A percentile compares a stretch with the other conserved stretches of the same genome.
phyloP scores from a whole-genome alignment of 2,329 filamentous ascomycete genomes.

The Penicillium oxalicum region DNA sequence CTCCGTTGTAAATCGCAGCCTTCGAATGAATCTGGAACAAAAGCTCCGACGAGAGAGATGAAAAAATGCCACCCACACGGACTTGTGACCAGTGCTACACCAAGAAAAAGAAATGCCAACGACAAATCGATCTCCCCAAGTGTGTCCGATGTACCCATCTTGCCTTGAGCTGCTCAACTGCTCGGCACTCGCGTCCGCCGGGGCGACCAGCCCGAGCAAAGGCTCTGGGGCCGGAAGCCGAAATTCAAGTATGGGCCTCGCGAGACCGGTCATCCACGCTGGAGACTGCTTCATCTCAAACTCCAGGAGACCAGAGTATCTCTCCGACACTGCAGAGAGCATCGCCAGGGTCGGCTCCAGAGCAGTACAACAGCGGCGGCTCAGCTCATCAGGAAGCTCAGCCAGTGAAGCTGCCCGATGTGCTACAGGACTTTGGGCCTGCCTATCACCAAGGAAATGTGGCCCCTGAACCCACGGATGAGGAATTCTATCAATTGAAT shows the following conservation, averaged over 20 bases:
- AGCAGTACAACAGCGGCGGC: background rate
- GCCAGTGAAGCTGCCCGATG: background rate
- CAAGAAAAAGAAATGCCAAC: slow-evolving; percentile 5
- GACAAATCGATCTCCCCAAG: background rate
- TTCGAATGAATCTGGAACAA: background rate
- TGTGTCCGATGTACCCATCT: slow-evolving; percentile 2
- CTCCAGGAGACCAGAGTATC: background rate
- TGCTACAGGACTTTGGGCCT: background rate
- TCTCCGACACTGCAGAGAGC: background rate
- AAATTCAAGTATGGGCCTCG: slow-evolving; percentile 2
- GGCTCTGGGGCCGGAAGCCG: background rate
- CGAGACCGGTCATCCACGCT: background rate
- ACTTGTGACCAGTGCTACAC: slow-evolving; percentile 4
- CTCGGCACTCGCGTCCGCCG: slow-evolving; percentile 1
- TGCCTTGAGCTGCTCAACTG: background rate
- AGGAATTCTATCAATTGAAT: slow-evolving; percentile 1
- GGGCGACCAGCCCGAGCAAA: slow-evolving; percentile 2
- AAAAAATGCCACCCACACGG: background rate
- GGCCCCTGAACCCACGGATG: background rate
- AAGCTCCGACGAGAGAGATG: background rate
- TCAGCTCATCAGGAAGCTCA: background rate
- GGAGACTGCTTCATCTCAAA: background rate
- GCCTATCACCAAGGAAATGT: background rate
- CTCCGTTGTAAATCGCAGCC: no score
- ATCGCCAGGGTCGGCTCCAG: background rate